Percentiles rank a stretch among this genome's conserved stretches.
These are phyloP conservation scores for Kwoniella sp. DNA, from an alignment of 768 basidiomycete genomes.

Conservation along the genomic window DNA sequence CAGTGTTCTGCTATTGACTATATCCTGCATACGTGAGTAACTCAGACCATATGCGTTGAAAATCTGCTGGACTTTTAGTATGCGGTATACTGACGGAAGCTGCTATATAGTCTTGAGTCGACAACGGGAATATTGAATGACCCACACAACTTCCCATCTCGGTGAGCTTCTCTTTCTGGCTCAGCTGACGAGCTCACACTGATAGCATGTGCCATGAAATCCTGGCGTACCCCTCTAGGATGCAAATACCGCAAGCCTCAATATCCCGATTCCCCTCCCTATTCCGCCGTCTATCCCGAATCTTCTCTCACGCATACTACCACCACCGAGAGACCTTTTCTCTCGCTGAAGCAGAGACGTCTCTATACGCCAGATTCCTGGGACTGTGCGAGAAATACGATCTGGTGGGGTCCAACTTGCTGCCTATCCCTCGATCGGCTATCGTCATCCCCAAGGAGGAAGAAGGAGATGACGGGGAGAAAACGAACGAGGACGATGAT, in stretches of 20 bases:
- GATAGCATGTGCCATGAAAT: conserved; percentile 20
- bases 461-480: conserved; percentile 31
- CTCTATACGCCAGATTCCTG: conserved; percentile 85
- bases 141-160: conserved; percentile 84
- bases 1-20: conserved; percentile 99
- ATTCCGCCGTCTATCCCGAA: conserved; percentile 85
- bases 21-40: conserved; percentile 57
- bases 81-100: neutral
- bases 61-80: neutral
- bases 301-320: conserved; percentile 95
- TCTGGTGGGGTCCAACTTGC: conserved; percentile 78
- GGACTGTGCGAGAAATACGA: conserved; percentile 77
- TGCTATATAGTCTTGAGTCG: conserved; percentile 83
- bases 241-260: conserved; percentile 78
- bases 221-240: conserved; percentile 58
- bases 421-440: conserved; percentile 60
- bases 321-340: conserved; percentile 90
- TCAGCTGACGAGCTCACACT: neutral
- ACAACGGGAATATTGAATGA: conserved; percentile 90
- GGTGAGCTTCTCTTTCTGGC: conserved; percentile 60
- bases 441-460: conserved; percentile 24
- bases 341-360: conserved; percentile 68
- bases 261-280: conserved; percentile 87
- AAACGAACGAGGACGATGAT: conserved; percentile 30
- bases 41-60: no score